A percentile compares a stretch with the other conserved stretches of the same genome.
Evolutionary conservation across 129 eudicot species (phyloP).

Genomic region (Helichrysum umbraculigerum): DNA sequence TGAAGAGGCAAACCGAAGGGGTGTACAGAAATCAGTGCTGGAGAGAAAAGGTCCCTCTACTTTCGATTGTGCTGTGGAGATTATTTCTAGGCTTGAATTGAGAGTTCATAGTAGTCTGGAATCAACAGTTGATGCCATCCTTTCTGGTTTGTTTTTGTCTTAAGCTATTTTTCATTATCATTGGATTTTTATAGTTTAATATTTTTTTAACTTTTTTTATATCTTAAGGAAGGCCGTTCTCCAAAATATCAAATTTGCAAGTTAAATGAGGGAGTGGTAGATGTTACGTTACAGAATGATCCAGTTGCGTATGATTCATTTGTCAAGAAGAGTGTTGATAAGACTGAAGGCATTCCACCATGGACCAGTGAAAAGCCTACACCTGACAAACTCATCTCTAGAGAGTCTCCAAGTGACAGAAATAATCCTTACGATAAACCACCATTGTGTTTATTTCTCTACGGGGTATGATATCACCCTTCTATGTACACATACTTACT

Average conservation of each 20-base stretch:
- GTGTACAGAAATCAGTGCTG: conserved; percentile 84
- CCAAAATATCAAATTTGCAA: conserved; percentile 77
- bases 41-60: conserved; percentile 96
- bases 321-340: conserved; percentile 34
- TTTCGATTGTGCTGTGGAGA: conserved; percentile 86
- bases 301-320: conserved; percentile 32
- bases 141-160: conserved; percentile 54
- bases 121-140: conserved; percentile 92
- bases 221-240: conserved; percentile 67
- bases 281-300: conserved; percentile 34
- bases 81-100: conserved; percentile 79
- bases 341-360: conserved; percentile 36
- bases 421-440: conserved; percentile 41
- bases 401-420: conserved; percentile 31
- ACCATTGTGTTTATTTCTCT: conserved; percentile 61
- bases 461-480: conserved; percentile 67
- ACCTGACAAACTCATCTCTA: conserved; percentile 29
- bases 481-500: neutral
- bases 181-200: neutral
- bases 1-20: conserved; percentile 96
- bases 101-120: conserved; percentile 73
- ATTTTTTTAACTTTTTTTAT: conserved; percentile 20
- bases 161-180: neutral
- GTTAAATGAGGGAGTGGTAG: conserved; percentile 41
- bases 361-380: conserved; percentile 40